These are phyloP conservation scores for Acmispon strigosus DNA, from an alignment of 306 rosid species.

Conservation along the genomic window DNA sequence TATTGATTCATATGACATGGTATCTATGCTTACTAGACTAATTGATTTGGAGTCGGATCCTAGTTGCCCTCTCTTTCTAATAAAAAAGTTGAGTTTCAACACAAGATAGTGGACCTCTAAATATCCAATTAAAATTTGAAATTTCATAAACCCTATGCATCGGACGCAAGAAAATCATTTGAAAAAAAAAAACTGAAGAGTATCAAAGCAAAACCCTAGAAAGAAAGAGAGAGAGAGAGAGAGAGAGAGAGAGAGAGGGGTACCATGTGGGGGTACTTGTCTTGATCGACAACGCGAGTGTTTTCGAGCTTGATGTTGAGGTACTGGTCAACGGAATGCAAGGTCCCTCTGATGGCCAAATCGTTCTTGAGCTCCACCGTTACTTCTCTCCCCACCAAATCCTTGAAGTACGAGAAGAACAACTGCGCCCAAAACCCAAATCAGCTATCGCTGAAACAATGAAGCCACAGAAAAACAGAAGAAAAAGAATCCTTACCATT, in stretches of 20 bases:
- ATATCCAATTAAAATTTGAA: background rate
- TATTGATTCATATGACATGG: too few relatives aligned
- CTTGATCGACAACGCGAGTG: constrained; percentile 94
- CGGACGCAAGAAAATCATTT: too few relatives aligned
- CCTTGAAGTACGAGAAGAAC: constrained; percentile 99
- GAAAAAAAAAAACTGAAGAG: too few relatives aligned
- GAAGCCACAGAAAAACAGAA: background rate
- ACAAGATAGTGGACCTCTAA: background rate
- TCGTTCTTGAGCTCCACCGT: constrained; percentile 97
- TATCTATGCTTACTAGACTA: too few relatives aligned
- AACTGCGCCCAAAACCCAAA: constrained; percentile 30
- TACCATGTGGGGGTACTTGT: constrained; percentile 98
- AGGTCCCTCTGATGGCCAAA: constrained; percentile 84
- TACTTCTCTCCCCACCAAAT: constrained; percentile 94
- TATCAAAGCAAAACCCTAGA: background rate
- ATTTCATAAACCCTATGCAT: background rate
- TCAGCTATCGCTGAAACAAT: background rate
- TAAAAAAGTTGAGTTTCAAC: too few relatives aligned
- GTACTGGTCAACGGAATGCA: constrained; percentile 97
- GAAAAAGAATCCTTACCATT: constrained; percentile 1
- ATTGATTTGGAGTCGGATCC: background rate
- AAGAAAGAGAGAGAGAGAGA: background rate
- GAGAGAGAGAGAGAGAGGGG: background rate
- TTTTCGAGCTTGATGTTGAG: constrained; percentile 96
- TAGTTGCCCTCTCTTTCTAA: background rate